Evolutionary conservation across 768 basidiomycete genomes (phyloP).

Genomic region (Lepiota subincarnata): DNA sequence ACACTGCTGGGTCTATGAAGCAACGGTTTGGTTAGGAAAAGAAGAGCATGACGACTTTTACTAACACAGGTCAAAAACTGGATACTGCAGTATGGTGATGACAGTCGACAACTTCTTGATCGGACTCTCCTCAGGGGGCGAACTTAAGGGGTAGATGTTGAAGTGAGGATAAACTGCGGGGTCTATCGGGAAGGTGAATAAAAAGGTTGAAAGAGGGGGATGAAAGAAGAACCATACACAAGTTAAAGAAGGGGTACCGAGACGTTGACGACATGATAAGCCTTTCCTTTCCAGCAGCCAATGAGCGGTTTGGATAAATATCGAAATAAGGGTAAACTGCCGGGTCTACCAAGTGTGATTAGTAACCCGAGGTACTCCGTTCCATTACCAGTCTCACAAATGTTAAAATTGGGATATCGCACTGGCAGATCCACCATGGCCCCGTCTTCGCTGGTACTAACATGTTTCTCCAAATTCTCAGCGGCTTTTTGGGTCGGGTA

Average conservation of each 20-base stretch:
- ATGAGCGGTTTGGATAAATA: slow-evolving; percentile 17
- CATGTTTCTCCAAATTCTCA: not conserved
- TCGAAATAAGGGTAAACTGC: slow-evolving; percentile 25
- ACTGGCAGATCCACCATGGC: not conserved
- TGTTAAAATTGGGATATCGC: slow-evolving; percentile 16
- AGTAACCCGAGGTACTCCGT: not conserved
- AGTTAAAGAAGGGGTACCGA: slow-evolving; percentile 32
- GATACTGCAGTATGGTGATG: slow-evolving; percentile 20
- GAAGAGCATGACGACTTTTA: not conserved
- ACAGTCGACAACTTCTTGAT: slow-evolving; percentile 17
- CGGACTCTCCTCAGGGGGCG: slow-evolving; percentile 11
- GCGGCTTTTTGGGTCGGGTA: slow-evolving; percentile 6
- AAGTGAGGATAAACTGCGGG: slow-evolving; percentile 28
- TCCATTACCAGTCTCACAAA: slow-evolving; percentile 4
- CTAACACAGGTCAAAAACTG: slow-evolving; percentile 34
- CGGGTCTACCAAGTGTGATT: slow-evolving; percentile 28
- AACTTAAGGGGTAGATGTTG: slow-evolving; percentile 16
- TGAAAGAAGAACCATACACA: slow-evolving; percentile 22
- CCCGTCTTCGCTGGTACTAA: too few species aligned
- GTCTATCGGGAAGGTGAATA: slow-evolving; percentile 23
- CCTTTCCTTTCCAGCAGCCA: too few species aligned
- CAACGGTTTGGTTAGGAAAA: not conserved
- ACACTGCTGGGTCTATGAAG: slow-evolving; percentile 33
- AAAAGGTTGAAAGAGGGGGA: too few species aligned
- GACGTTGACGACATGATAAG: too few species aligned